Percentiles rank a stretch among this genome's conserved stretches.
phyloP scores from a whole-genome alignment of 306 rosid genomes.

The Cucurbita pepo region DNA sequence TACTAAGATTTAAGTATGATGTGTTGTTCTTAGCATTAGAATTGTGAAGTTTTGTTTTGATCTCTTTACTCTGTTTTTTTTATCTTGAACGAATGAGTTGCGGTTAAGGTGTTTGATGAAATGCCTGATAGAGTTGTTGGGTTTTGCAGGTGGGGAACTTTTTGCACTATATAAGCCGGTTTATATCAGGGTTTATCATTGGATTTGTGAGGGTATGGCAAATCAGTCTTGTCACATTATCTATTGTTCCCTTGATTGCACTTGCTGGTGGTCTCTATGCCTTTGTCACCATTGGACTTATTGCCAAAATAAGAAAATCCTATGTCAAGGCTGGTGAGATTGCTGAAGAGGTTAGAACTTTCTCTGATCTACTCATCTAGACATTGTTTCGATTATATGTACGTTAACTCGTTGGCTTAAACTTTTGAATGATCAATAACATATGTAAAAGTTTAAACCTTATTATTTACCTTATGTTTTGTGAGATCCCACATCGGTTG shows the following conservation, averaged over 20 bases:
- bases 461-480: no score
- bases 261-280: constrained; percentile 93
- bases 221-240: constrained; percentile 72
- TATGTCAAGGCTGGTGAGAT: constrained; percentile 91
- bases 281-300: constrained; percentile 62
- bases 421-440: background rate
- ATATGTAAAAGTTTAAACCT: no score
- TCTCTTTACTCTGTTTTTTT: background rate
- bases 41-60: background rate
- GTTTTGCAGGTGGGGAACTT: constrained; percentile 71
- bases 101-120: background rate
- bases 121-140: background rate
- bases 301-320: constrained; percentile 60
- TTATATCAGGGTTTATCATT: constrained; percentile 53
- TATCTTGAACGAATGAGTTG: background rate
- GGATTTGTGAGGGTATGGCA: constrained; percentile 94
- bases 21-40: background rate
- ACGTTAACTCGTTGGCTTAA: background rate
- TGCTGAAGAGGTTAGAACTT: constrained; percentile 67
- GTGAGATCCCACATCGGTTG: no score
- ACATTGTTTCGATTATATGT: background rate
- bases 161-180: constrained; percentile 84
- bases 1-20: background rate
- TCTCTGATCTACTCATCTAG: background rate
- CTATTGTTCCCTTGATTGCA: constrained; percentile 86